Conservation (phyloP, 108 stramenopile genomes). For the Bacterosira constricta region DNA sequence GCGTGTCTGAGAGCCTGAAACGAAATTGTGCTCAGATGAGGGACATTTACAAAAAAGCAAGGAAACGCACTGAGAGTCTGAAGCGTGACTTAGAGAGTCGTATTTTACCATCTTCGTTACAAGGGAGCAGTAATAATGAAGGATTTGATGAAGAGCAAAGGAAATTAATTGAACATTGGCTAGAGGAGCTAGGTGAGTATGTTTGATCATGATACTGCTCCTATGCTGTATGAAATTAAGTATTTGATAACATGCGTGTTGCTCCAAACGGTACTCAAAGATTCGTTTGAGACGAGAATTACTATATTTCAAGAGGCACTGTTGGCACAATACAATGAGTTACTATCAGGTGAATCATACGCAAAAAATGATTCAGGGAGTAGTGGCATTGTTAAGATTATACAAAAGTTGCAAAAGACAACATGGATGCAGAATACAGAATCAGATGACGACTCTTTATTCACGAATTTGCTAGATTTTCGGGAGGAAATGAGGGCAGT, state of each 20-base stretch:
- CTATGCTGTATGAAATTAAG: too few relatives aligned
- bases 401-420: slow-evolving; percentile 13
- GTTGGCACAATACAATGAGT: slow-evolving; percentile 29
- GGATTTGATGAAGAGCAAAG: slow-evolving; percentile 52
- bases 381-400: slow-evolving; percentile 2
- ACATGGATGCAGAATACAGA: slow-evolving; percentile 18
- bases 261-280: too few relatives aligned
- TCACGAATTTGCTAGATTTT: slow-evolving; percentile 54
- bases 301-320: slow-evolving; percentile 38
- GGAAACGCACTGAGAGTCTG: slow-evolving; percentile 41
- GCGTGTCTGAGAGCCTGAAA: slow-evolving; percentile 34
- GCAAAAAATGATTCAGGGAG: slow-evolving; percentile 1
- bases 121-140: neutral
- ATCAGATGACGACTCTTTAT: slow-evolving; percentile 49
- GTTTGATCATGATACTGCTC: neutral
- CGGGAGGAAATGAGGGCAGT: slow-evolving; percentile 53
- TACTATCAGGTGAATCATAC: slow-evolving; percentile 1
- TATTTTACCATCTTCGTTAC: slow-evolving; percentile 55
- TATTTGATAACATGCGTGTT: too few relatives aligned
- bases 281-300: slow-evolving; percentile 65
- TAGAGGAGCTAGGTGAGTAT: slow-evolving; percentile 60
- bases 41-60: slow-evolving; percentile 42
- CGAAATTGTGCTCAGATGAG: slow-evolving; percentile 26
- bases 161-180: slow-evolving; percentile 71
- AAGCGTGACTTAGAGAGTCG: slow-evolving; percentile 53